phyloP scores from a whole-genome alignment of 768 basidiomycete genomes.

The Leccinum broughii region DNA sequence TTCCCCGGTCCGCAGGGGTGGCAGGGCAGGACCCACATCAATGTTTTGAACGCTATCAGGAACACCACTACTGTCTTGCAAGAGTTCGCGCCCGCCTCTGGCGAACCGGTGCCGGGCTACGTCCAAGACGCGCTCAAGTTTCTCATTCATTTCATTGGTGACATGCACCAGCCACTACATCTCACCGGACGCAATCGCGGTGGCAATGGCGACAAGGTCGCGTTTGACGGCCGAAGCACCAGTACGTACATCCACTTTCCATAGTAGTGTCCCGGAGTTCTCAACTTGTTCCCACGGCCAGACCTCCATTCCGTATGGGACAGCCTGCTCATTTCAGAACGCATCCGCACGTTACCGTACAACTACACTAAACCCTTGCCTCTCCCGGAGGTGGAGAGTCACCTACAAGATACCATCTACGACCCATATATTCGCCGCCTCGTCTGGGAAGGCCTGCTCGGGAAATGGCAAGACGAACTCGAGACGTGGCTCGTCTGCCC shows the following conservation, averaged over 20 bases:
- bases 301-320: constrained; percentile 94
- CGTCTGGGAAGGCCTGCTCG: constrained; percentile 79
- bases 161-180: constrained; percentile 93
- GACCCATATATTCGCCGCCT: constrained; percentile 86
- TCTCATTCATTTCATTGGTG: constrained; percentile 90
- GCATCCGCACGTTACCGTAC: constrained; percentile 63
- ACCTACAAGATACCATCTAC: constrained; percentile 79
- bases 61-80: constrained; percentile 71
- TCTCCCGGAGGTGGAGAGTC: constrained; percentile 59
- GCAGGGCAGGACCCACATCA: constrained; percentile 53
- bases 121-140: constrained; percentile 88
- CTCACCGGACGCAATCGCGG: constrained; percentile 88
- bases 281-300: constrained; percentile 14
- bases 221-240: constrained; percentile 68
- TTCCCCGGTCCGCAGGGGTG: constrained; percentile 82
- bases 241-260: constrained; percentile 48
- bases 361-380: constrained; percentile 84
- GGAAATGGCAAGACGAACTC: constrained; percentile 63
- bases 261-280: background rate
- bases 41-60: constrained; percentile 75
- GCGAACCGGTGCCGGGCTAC: constrained; percentile 27
- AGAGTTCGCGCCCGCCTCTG: constrained; percentile 40
- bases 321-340: constrained; percentile 74
- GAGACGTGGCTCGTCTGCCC: constrained; percentile 72
- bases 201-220: constrained; percentile 78